phyloP scores from a whole-genome alignment of 768 basidiomycete genomes.

The Boletus coccyginus region DNA sequence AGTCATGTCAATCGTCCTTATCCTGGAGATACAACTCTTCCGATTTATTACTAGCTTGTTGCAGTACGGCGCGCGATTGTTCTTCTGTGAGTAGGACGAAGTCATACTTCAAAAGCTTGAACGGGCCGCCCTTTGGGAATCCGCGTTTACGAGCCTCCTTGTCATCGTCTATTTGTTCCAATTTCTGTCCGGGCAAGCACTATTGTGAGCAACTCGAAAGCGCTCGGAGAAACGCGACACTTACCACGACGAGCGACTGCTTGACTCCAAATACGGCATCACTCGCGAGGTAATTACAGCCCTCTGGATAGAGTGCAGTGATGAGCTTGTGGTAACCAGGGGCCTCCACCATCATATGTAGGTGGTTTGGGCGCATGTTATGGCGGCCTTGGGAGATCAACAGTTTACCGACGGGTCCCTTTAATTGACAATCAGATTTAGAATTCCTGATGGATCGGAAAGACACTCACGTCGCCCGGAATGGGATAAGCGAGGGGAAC shows the following conservation, averaged over 20 bases:
- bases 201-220: not conserved
- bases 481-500: slow-evolving; percentile 72
- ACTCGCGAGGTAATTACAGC: slow-evolving; percentile 61
- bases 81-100: slow-evolving; percentile 43
- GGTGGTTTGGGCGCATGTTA: slow-evolving; percentile 74
- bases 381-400: slow-evolving; percentile 59
- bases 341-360: slow-evolving; percentile 73
- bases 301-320: slow-evolving; percentile 74
- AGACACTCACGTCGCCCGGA: slow-evolving; percentile 56
- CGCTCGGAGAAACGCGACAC: slow-evolving; percentile 20
- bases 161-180: slow-evolving; percentile 52
- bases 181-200: slow-evolving; percentile 36
- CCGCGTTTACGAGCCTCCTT: slow-evolving; percentile 50
- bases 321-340: slow-evolving; percentile 69
- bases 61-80: slow-evolving; percentile 35
- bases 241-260: slow-evolving; percentile 70
- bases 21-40: not conserved
- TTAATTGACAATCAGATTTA: slow-evolving; percentile 17
- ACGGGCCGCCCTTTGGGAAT: slow-evolving; percentile 44
- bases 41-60: slow-evolving; percentile 13
- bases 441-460: slow-evolving; percentile 1
- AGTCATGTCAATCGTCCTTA: not conserved
- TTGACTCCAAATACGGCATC: slow-evolving; percentile 86
- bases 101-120: slow-evolving; percentile 47
- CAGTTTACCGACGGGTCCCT: slow-evolving; percentile 72